These are phyloP conservation scores for Sphagnum magellanicum DNA, from an alignment of 228 moss, liverwort and hornwort genomes.

Conservation along the genomic window DNA sequence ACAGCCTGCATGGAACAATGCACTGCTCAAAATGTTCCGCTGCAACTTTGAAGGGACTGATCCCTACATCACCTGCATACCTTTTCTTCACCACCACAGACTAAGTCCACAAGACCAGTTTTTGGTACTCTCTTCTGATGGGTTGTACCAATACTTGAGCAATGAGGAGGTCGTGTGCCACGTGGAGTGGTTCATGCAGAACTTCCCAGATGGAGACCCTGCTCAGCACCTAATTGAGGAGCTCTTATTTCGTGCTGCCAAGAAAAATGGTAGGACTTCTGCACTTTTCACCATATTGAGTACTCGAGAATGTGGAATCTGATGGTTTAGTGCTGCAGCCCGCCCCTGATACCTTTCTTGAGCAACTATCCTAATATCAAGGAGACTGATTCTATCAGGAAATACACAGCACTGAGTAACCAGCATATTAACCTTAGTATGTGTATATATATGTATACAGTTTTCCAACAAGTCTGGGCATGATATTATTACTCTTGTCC, in stretches of 20 bases:
- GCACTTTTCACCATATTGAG: no score
- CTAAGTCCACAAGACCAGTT: conserved; percentile 92
- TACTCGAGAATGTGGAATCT: no score
- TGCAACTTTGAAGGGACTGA: conserved; percentile 83
- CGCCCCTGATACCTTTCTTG: no score
- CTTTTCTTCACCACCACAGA: conserved; percentile 88
- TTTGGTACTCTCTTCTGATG: conserved; percentile 98
- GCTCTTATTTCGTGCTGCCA: conserved; percentile 95
- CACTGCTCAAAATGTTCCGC: conserved; percentile 97
- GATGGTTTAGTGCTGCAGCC: no score
- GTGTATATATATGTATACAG: no score
- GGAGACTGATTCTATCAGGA: no score
- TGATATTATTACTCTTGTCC: no score
- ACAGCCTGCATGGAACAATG: conserved; percentile 98
- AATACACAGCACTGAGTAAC: no score
- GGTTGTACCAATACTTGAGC: conserved; percentile 94
- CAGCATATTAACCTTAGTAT: no score
- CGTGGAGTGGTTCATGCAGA: conserved; percentile 96
- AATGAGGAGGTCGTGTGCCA: conserved; percentile 98
- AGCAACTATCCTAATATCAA: no score
- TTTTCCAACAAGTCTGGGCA: no score
- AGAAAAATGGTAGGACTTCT: conserved; percentile 68
- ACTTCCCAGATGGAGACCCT: conserved; percentile 95
- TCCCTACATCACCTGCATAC: conserved; percentile 87
- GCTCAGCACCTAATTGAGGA: conserved; percentile 98